Percentiles rank a stretch among this genome's conserved stretches.
Evolutionary conservation across 148 eudicot genomes (phyloP).

Genomic region (Dianthus caryophyllus): DNA sequence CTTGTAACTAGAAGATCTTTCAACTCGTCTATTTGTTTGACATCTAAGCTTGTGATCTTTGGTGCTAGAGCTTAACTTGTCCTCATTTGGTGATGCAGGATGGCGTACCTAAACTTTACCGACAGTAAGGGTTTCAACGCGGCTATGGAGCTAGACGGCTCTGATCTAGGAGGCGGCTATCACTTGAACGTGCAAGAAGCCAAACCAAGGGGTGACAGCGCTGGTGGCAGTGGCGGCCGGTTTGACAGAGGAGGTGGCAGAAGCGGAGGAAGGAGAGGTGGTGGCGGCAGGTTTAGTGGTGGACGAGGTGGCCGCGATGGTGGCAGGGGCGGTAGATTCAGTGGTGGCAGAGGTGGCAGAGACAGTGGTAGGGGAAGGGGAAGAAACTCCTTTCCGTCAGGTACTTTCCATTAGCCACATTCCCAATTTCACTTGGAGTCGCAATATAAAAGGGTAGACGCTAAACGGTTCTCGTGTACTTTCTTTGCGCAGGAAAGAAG

Average conservation of each 20-base stretch:
- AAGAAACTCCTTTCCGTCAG: slow-evolving; percentile 17
- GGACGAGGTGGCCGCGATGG: slow-evolving; percentile 23
- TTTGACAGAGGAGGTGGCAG: slow-evolving; percentile 19
- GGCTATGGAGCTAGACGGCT: slow-evolving; percentile 48
- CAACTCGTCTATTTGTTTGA: too few relatives aligned
- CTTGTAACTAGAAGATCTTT: too few relatives aligned
- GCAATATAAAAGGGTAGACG: too few relatives aligned
- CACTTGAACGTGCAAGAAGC: slow-evolving; percentile 52
- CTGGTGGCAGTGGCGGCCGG: slow-evolving; percentile 25
- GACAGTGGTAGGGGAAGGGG: slow-evolving; percentile 26
- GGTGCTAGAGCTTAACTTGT: neutral
- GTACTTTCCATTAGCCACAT: neutral
- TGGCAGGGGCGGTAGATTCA: slow-evolving; percentile 29
- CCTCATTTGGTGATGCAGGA: slow-evolving; percentile 31
- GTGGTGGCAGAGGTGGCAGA: slow-evolving; percentile 21
- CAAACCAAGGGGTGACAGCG: slow-evolving; percentile 49
- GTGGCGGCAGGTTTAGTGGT: slow-evolving; percentile 28
- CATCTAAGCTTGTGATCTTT: neutral
- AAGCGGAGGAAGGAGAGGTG: slow-evolving; percentile 28
- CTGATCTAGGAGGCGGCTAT: slow-evolving; percentile 44
- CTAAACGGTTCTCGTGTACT: too few relatives aligned
- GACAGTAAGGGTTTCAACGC: slow-evolving; percentile 37
- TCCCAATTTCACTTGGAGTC: too few relatives aligned
- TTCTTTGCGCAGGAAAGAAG: slow-evolving; percentile 30
- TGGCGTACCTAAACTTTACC: slow-evolving; percentile 57